Evolutionary conservation across 768 basidiomycete species (phyloP).

Genomic region (Hypholoma sublateritium): DNA sequence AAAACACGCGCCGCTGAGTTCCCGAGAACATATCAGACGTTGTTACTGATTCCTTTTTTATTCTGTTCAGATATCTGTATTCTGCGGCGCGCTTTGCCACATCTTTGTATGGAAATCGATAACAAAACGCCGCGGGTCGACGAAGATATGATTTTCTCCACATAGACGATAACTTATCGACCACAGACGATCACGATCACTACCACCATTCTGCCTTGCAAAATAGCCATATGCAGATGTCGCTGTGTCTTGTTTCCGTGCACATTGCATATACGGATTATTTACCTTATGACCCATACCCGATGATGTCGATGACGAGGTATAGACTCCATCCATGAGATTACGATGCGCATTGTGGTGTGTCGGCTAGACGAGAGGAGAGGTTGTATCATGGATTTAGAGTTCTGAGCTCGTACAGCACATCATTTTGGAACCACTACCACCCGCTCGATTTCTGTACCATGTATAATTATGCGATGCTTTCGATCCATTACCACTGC

Average conservation of each 20-base stretch:
- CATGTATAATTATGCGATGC: neutral
- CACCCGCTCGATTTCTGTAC: neutral
- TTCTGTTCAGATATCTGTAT: constrained; percentile 28
- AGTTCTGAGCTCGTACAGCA: too few species aligned
- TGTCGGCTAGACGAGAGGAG: neutral
- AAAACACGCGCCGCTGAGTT: neutral
- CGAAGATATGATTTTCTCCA: constrained; percentile 14
- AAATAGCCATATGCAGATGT: neutral
- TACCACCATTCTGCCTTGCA: too few species aligned
- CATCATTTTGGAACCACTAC: neutral
- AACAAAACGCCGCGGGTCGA: constrained; percentile 28
- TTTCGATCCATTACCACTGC: too few species aligned
- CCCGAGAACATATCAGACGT: neutral
- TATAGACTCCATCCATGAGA: neutral
- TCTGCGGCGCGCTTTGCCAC: constrained; percentile 32
- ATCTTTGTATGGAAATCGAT: constrained; percentile 31
- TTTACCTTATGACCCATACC: neutral
- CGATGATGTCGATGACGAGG: neutral
- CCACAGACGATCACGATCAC: neutral
- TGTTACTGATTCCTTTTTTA: neutral
- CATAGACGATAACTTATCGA: neutral
- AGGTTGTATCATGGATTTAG: neutral
- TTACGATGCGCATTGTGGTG: neutral
- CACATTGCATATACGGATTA: neutral
- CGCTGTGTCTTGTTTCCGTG: neutral